phyloP scores from a whole-genome alignment of 2,329 filamentous ascomycete genomes.

The Scedosporium apiospermum region DNA sequence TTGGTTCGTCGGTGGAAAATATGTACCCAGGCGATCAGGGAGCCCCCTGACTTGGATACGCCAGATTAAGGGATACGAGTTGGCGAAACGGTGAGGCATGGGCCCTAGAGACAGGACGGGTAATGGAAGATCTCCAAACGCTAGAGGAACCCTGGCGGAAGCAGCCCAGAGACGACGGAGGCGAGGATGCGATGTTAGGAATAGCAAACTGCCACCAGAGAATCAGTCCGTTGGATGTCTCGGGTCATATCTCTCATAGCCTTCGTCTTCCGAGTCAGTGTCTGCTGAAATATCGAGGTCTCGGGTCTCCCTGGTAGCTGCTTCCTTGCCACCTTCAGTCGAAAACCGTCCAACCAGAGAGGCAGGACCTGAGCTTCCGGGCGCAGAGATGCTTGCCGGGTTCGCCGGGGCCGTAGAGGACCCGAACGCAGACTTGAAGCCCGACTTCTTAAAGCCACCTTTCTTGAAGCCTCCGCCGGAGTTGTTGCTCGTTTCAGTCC shows the following conservation, averaged over 20 bases:
- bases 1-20: slow-evolving; percentile 57
- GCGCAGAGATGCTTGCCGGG: neutral
- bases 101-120: neutral
- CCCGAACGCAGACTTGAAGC: slow-evolving; percentile 67
- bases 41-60: slow-evolving; percentile 20
- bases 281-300: slow-evolving; percentile 26
- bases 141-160: neutral
- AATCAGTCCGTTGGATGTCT: slow-evolving; percentile 49
- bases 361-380: slow-evolving; percentile 11
- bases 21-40: slow-evolving; percentile 56
- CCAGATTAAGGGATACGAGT: neutral
- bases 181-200: neutral
- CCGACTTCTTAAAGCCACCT: slow-evolving; percentile 70
- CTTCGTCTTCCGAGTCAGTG: slow-evolving; percentile 61
- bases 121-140: no score
- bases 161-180: no score
- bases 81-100: neutral
- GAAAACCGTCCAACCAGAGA: neutral
- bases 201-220: no score
- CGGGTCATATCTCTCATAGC: slow-evolving; percentile 59
- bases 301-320: slow-evolving; percentile 3
- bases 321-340: neutral
- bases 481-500: slow-evolving; percentile 13
- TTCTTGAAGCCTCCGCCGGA: slow-evolving; percentile 49
- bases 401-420: slow-evolving; percentile 22